A percentile compares a stretch with the other conserved stretches of the same genome.
Conservation (phyloP, 2,329 filamentous ascomycete species). For the Arthrocladium fulminans region DNA sequence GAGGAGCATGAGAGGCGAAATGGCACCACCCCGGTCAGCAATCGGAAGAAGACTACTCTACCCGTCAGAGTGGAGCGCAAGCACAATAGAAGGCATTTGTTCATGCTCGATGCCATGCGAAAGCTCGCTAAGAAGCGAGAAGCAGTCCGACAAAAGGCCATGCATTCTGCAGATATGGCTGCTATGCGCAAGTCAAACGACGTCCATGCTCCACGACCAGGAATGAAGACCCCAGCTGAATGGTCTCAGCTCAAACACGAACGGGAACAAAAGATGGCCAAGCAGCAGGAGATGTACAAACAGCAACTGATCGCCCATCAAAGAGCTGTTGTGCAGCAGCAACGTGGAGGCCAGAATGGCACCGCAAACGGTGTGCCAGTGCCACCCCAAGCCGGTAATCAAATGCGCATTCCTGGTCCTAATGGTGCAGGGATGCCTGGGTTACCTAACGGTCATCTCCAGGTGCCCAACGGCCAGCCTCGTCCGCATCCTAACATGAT, state of each 20-base stretch:
- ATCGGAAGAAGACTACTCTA: constrained; percentile 59
- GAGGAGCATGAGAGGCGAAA: constrained; percentile 42
- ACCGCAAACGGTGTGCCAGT: constrained; percentile 39
- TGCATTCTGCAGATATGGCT: constrained; percentile 66
- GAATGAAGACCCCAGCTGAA: constrained; percentile 70
- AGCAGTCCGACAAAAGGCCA: constrained; percentile 73
- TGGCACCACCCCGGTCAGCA: constrained; percentile 43
- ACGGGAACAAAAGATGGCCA: constrained; percentile 60
- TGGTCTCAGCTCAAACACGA: constrained; percentile 87
- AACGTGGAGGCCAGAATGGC: constrained; percentile 35
- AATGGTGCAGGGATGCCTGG: constrained; percentile 16
- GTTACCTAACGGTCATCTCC: constrained; percentile 31
- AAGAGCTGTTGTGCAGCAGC: constrained; percentile 40
- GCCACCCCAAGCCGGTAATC: constrained; percentile 27
- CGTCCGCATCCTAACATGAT: constrained; percentile 34
- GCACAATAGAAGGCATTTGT: constrained; percentile 75
- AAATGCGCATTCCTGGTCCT: constrained; percentile 17
- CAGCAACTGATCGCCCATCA: constrained; percentile 53
- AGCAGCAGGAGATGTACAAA: constrained; percentile 51
- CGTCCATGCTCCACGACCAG: constrained; percentile 48
- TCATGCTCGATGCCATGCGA: constrained; percentile 86
- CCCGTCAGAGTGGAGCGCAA: constrained; percentile 80
- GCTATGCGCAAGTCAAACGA: constrained; percentile 77
- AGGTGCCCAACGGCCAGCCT: constrained; percentile 28
- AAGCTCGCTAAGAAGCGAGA: constrained; percentile 94